phyloP scores from a whole-genome alignment of 139 green algal species.

The Chlamydomonas schloesseri region DNA sequence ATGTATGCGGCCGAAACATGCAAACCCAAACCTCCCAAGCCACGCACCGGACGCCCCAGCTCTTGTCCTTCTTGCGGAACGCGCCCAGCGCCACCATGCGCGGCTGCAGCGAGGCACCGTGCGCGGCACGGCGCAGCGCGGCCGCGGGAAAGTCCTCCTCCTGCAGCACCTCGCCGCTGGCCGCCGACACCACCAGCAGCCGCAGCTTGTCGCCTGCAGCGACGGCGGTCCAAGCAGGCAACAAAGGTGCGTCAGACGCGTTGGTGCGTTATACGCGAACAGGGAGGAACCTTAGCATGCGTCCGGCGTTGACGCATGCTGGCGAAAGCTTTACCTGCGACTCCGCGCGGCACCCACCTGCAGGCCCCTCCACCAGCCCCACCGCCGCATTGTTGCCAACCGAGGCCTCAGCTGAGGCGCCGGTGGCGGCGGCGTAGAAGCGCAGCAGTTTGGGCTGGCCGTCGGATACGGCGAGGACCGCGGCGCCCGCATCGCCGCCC shows the following conservation, averaged over 20 bases:
- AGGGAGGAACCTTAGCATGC: no score
- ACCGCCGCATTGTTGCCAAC: not conserved
- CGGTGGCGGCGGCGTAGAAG: not conserved
- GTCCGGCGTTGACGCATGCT: no score
- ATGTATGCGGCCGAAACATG: no score
- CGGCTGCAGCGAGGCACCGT: not conserved
- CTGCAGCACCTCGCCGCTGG: not conserved
- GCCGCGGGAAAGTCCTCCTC: not conserved
- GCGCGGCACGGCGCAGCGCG: not conserved
- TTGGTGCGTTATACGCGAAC: no score
- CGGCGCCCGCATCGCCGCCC: not conserved
- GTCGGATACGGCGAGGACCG: not conserved
- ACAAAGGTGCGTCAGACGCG: no score
- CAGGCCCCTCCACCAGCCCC: not conserved
- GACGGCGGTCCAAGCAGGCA: no score
- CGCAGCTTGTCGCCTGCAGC: not conserved
- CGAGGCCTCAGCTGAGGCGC: not conserved
- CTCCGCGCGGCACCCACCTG: no score
- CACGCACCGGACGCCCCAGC: constrained; percentile 43
- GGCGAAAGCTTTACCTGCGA: no score
- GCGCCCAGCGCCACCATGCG: constrained; percentile 4
- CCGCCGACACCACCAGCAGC: not conserved
- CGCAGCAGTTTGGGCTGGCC: not conserved
- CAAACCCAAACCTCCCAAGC: not conserved
- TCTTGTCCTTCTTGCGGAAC: constrained; percentile 49